phyloP scores from a whole-genome alignment of 2,329 filamentous ascomycete genomes.

The Scytalidium sp. region DNA sequence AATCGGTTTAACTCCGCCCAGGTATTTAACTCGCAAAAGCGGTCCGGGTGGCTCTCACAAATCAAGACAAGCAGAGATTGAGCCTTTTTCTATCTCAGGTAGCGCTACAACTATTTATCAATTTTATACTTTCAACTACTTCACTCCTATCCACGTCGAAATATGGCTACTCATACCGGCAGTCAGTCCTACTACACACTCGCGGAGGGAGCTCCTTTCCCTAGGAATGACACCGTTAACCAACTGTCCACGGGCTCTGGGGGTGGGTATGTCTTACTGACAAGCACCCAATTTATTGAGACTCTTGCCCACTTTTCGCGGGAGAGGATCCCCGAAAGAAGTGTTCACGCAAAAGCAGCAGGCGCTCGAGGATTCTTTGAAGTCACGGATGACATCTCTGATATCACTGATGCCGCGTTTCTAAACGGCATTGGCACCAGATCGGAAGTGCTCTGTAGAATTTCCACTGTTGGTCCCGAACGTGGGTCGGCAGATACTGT shows the following conservation, averaged over 20 bases:
- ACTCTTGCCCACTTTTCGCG: constrained; percentile 54
- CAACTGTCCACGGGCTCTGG: neutral
- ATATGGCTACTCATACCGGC: neutral
- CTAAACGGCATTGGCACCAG: constrained; percentile 63
- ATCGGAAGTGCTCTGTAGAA: constrained; percentile 63
- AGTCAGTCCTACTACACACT: constrained; percentile 1
- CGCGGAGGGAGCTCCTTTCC: neutral
- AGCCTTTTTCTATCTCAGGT: too few species aligned
- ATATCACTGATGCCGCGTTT: constrained; percentile 53
- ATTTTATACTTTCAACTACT: too few species aligned
- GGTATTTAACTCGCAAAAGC: too few species aligned
- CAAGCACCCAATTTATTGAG: constrained; percentile 53
- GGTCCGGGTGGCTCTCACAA: too few species aligned
- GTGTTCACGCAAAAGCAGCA: constrained; percentile 62
- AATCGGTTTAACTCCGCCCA: too few species aligned
- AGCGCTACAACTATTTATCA: too few species aligned
- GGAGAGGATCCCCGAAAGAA: constrained; percentile 53
- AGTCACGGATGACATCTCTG: constrained; percentile 54
- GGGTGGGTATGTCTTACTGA: constrained; percentile 40
- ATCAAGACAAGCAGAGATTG: too few species aligned
- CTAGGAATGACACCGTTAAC: neutral
- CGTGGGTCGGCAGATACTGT: constrained; percentile 67
- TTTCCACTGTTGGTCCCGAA: constrained; percentile 70
- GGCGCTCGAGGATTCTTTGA: constrained; percentile 52
- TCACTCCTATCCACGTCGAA: too few species aligned